Evolutionary conservation across 1,284 basidiomycete species (phyloP).

Genomic region (Meira nashicola): DNA sequence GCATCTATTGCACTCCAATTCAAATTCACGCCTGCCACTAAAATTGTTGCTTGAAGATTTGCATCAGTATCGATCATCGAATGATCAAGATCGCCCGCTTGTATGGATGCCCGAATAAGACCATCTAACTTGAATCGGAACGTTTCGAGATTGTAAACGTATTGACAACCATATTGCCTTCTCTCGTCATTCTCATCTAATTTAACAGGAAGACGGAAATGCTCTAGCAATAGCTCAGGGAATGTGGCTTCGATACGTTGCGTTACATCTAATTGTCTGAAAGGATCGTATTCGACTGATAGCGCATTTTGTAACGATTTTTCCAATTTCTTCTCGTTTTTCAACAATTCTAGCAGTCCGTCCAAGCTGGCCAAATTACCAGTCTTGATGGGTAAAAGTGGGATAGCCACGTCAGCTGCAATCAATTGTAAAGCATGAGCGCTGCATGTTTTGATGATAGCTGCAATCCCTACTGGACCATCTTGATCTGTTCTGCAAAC

Average conservation of each 20-base stretch:
- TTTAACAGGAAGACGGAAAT: constrained; percentile 63
- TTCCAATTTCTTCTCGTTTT: constrained; percentile 60
- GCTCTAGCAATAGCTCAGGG: constrained; percentile 49
- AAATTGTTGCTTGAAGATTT: constrained; percentile 52
- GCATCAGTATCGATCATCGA: constrained; percentile 18
- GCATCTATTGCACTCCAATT: constrained; percentile 79
- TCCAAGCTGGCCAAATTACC: constrained; percentile 57
- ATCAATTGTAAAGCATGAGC: constrained; percentile 68
- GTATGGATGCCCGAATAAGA: constrained; percentile 49
- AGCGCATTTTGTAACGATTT: constrained; percentile 64
- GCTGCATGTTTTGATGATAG: constrained; percentile 70
- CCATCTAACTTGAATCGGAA: constrained; percentile 46
- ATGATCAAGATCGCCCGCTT: constrained; percentile 16
- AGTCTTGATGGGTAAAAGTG: constrained; percentile 37
- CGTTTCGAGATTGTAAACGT: constrained; percentile 60
- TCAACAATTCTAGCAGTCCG: constrained; percentile 63
- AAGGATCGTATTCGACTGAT: constrained; percentile 66
- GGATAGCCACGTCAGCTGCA: constrained; percentile 50
- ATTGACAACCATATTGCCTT: constrained; percentile 74
- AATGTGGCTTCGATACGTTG: constrained; percentile 49
- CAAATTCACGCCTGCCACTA: constrained; percentile 65
- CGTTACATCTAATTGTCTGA: constrained; percentile 61
- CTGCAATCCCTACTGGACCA: constrained; percentile 45
- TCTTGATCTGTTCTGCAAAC: constrained; percentile 58
- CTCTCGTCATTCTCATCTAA: constrained; percentile 57